Percentiles rank a stretch among this genome's conserved stretches.
These are phyloP conservation scores for Cystobasidium pallidum DNA, from an alignment of 1,284 basidiomycete genomes.

Conservation along the genomic window DNA sequence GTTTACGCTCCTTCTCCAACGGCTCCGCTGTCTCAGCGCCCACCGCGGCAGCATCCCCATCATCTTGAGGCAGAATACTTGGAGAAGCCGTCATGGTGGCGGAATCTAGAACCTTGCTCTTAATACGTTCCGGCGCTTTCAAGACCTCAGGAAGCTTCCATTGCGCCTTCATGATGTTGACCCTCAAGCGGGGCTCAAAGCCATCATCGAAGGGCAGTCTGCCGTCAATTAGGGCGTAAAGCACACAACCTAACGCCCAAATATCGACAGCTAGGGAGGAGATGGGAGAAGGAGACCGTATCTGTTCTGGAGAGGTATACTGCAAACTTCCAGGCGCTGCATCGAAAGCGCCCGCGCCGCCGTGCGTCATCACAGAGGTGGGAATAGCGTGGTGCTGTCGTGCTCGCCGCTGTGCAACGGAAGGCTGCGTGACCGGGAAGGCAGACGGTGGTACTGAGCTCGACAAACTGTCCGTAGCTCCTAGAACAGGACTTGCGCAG, in stretches of 20 bases:
- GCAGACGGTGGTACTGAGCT: conserved; percentile 24
- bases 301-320: conserved; percentile 82
- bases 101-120: not conserved
- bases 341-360: conserved; percentile 23
- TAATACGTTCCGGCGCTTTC: not conserved
- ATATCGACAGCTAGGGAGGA: conserved; percentile 71
- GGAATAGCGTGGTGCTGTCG: conserved; percentile 27
- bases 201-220: conserved; percentile 79
- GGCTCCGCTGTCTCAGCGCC: not conserved
- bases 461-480: too few species aligned
- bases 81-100: not conserved
- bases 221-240: conserved; percentile 79
- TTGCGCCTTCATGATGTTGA: conserved; percentile 83
- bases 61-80: not conserved
- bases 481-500: too few species aligned
- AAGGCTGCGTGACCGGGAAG: conserved; percentile 10
- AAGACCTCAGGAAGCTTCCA: conserved; percentile 58
- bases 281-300: conserved; percentile 60
- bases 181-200: conserved; percentile 84
- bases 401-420: conserved; percentile 8
- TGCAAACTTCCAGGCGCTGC: conserved; percentile 77
- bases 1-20: conserved; percentile 26
- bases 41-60: not conserved
- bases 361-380: conserved; percentile 19
- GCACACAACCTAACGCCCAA: conserved; percentile 87